Conservation (phyloP, 164 flowering plant genomes). For the Kalanchoe fedtschenkoi region DNA sequence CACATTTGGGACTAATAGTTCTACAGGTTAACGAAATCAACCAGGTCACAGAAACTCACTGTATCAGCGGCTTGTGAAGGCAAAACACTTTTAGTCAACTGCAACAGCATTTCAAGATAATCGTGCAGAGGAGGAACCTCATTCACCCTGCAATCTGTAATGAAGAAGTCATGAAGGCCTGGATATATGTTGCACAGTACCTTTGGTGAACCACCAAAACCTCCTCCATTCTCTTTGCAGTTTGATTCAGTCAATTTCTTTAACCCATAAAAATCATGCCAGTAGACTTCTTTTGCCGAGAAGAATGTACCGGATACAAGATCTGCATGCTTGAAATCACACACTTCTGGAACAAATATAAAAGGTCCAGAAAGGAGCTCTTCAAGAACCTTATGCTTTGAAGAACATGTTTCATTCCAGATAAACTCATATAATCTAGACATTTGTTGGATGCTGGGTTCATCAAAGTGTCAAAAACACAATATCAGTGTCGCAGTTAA, state of each 20-base stretch:
- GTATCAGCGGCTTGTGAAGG: conserved; percentile 62
- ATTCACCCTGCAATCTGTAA: conserved; percentile 55
- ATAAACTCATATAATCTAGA: conserved; percentile 61
- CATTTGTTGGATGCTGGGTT: conserved; percentile 76
- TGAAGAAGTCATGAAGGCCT: conserved; percentile 66
- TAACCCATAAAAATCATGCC: conserved; percentile 73
- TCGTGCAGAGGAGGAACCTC: conserved; percentile 45
- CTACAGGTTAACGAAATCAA: not conserved
- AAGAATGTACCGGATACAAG: conserved; percentile 52
- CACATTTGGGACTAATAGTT: not conserved
- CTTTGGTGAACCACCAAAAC: conserved; percentile 20
- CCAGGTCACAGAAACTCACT: conserved; percentile 31
- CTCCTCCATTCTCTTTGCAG: conserved; percentile 8
- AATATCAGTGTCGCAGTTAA: not conserved
- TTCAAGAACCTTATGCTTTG: conserved; percentile 26
- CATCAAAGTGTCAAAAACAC: not conserved
- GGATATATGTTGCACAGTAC: conserved; percentile 54
- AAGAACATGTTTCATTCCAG: conserved; percentile 44
- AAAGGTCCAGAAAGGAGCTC: conserved; percentile 43
- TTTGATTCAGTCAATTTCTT: conserved; percentile 17
- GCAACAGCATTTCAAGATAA: conserved; percentile 51
- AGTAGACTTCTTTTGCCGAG: conserved; percentile 54
- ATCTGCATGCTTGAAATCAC: conserved; percentile 30
- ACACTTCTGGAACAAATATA: conserved; percentile 63
- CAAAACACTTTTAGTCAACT: conserved; percentile 42